These are phyloP conservation scores for Lablab purpureus DNA, from an alignment of 306 rosid species.

Conservation along the genomic window DNA sequence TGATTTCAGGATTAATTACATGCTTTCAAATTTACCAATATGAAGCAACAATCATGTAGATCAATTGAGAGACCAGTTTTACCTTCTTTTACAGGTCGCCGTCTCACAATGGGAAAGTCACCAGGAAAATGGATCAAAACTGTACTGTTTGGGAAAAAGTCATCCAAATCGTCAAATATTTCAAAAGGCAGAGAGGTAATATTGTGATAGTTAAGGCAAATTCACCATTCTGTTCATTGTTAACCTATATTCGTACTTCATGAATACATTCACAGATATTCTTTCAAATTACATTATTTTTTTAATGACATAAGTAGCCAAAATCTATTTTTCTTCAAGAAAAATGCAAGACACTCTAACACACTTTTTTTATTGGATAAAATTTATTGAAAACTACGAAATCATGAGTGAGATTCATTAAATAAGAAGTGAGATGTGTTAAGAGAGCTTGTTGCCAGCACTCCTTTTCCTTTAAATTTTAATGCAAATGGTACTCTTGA, in stretches of 20 bases:
- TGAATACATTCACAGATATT: conserved; percentile 21
- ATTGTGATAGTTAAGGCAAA: conserved; percentile 20
- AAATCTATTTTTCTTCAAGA: conserved; percentile 14
- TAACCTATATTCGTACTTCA: neutral
- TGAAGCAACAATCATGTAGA: conserved; percentile 2
- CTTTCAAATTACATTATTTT: neutral
- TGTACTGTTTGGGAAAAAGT: conserved; percentile 87
- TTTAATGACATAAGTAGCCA: conserved; percentile 2
- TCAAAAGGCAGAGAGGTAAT: conserved; percentile 78
- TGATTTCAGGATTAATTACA: conserved; percentile 22
- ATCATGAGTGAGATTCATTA: neutral
- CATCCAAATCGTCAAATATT: conserved; percentile 71
- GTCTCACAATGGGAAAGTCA: conserved; percentile 84
- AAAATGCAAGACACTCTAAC: neutral
- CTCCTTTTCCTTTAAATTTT: neutral
- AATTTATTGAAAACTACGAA: neutral
- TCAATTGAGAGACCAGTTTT: conserved; percentile 34
- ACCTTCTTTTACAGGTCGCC: conserved; percentile 52
- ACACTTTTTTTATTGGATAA: neutral
- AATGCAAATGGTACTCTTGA: conserved; percentile 14
- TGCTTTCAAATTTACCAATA: neutral
- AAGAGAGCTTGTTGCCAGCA: neutral
- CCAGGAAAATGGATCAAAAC: conserved; percentile 98
- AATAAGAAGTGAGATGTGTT: neutral
- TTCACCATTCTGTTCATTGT: neutral